These are phyloP conservation scores for Uromyces viciae-fabae DNA, from an alignment of 1,284 basidiomycete species.

Conservation along the genomic window DNA sequence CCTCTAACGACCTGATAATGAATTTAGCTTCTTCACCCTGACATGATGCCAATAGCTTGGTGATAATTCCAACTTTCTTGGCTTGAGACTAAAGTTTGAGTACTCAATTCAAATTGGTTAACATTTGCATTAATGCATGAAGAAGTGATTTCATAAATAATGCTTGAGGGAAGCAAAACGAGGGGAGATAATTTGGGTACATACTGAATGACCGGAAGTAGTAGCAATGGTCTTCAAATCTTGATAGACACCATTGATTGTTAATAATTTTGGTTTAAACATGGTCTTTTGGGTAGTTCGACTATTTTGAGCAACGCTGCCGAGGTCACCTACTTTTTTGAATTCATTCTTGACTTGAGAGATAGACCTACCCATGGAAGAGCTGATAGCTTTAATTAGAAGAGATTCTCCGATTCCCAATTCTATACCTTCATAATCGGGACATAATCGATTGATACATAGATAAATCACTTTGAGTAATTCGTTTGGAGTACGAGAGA, in stretches of 20 bases:
- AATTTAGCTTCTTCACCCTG: constrained; percentile 83
- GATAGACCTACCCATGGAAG: constrained; percentile 83
- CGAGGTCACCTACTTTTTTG: constrained; percentile 89
- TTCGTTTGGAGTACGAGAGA: constrained; percentile 70
- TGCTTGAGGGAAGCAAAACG: constrained; percentile 47
- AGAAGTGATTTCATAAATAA: no score
- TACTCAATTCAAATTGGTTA: no score
- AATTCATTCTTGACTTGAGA: constrained; percentile 83
- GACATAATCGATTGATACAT: constrained; percentile 91
- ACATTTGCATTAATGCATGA: not conserved
- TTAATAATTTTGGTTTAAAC: constrained; percentile 88
- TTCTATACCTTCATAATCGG: constrained; percentile 93
- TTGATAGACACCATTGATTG: constrained; percentile 80
- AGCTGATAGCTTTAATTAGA: constrained; percentile 89
- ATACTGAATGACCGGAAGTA: constrained; percentile 73
- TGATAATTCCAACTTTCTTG: constrained; percentile 93
- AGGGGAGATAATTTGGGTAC: constrained; percentile 46
- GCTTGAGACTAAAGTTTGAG: constrained; percentile 68
- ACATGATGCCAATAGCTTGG: constrained; percentile 86
- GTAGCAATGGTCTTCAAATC: constrained; percentile 81
- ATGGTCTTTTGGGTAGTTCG: constrained; percentile 90
- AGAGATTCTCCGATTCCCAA: constrained; percentile 94
- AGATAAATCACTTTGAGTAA: constrained; percentile 88
- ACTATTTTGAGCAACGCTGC: constrained; percentile 88
- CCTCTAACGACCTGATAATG: constrained; percentile 89